phyloP scores from a whole-genome alignment of 2,329 filamentous ascomycete species.

The Huntiella savannae region DNA sequence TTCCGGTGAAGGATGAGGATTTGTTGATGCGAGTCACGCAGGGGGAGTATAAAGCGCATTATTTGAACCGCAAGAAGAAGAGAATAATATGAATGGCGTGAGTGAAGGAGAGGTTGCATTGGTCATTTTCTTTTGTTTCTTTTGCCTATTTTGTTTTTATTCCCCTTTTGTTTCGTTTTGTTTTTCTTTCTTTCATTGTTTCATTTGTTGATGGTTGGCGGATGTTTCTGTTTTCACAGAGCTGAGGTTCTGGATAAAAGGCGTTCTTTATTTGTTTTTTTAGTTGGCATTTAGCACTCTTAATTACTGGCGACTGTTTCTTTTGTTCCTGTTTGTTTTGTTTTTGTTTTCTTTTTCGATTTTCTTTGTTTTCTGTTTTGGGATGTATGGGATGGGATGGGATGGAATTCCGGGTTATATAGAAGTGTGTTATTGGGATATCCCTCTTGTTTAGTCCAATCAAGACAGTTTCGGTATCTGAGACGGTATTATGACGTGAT shows the following conservation, averaged over 20 bases:
- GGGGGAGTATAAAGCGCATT: constrained; percentile 54
- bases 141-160: not conserved
- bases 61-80: constrained; percentile 10
- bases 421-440: too few species aligned
- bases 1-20: constrained; percentile 87
- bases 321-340: not conserved
- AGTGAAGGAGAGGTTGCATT: not conserved
- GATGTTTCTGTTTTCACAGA: constrained; percentile 1
- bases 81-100: constrained; percentile 1
- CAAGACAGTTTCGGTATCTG: too few species aligned
- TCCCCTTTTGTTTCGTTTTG: not conserved
- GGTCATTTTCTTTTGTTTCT: not conserved
- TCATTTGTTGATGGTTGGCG: not conserved
- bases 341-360: not conserved
- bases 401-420: not conserved
- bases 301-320: not conserved
- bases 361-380: not conserved
- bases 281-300: not conserved
- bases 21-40: constrained; percentile 77
- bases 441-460: too few species aligned
- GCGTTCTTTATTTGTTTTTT: not conserved
- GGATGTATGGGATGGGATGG: not conserved
- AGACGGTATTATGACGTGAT: too few species aligned
- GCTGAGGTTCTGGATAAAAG: not conserved
- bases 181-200: constrained; percentile 4